These are phyloP conservation scores for Trametes cingulata DNA, from an alignment of 768 basidiomycete species.

Conservation along the genomic window DNA sequence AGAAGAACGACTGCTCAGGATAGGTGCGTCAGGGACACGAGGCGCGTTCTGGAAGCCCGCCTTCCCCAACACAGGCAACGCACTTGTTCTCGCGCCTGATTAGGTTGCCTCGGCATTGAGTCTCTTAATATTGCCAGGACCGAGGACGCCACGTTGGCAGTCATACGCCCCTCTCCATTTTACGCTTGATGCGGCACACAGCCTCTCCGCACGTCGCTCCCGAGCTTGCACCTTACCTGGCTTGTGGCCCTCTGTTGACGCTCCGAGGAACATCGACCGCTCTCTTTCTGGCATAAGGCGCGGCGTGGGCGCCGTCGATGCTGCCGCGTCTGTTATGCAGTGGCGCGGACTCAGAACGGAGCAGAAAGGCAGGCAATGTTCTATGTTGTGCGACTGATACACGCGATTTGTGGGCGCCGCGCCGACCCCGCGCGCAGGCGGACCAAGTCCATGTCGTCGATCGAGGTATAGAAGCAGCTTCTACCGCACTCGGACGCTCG, in stretches of 20 bases:
- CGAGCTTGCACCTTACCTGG: background rate
- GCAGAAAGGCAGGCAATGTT: background rate
- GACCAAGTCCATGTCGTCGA: slow-evolving; percentile 2
- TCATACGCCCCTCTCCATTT: background rate
- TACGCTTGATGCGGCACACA: background rate
- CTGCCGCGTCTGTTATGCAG: background rate
- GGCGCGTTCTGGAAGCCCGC: background rate
- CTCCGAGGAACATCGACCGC: background rate
- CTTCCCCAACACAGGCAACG: background rate
- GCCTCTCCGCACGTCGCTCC: slow-evolving; percentile 3
- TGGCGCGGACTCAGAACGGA: slow-evolving; percentile 1
- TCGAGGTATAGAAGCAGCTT: background rate
- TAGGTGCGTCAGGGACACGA: background rate
- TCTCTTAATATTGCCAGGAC: background rate
- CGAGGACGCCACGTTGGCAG: background rate
- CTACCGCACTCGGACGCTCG: background rate
- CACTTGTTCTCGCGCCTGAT: slow-evolving; percentile 6
- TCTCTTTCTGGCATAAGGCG: background rate
- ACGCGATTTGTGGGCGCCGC: slow-evolving; percentile 15
- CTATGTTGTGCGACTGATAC: background rate
- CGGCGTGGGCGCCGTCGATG: background rate
- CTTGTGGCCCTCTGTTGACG: background rate
- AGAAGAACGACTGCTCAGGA: slow-evolving; percentile 3
- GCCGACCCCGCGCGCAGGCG: background rate
- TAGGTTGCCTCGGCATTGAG: background rate